Evolutionary conservation across 148 eudicot species (phyloP), one percentile per base, ranked within the genome.

Genomic region (Beta vulgaris): DNA sequence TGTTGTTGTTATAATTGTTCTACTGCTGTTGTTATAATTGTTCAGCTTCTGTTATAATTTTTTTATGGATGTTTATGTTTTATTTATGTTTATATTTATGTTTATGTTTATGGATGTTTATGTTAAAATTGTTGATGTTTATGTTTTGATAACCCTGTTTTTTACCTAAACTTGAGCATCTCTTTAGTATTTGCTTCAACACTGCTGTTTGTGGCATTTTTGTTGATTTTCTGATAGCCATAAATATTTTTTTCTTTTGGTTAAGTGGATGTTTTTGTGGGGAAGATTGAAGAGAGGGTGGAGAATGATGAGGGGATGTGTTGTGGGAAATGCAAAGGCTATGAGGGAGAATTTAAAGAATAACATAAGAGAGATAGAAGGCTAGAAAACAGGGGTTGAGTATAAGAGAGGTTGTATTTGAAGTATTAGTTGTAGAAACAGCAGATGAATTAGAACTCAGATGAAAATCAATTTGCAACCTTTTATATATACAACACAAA

Each of bases 391-490:
- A n/a, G 75, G 46, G 82, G 68, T 26, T 84, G 74, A 35, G 80
- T 80, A 59, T 67, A 51, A 87, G 75, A 66, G 84, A 83, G 43
- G 76, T 51, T 21, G 78, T 72, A 73, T 75, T 78, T 48, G 85
- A 85, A 51, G 83, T 65, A 81, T 62, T 78, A 1, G 78, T 51
- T 0, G 77, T 77, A 16, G 84, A 68, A 44, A 2, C 53, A 29
- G 69, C 37, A 14, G 76, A 74, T 6, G 80, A 77, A 37, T 64
- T 79, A 42, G 81, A 71, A 76, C 81, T 84, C 72, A 82, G 74
- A 84, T 91, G 86, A 71, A 87, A 91, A 66, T 91, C 93, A 67
- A 91, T 91, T 80, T 87, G 88, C 73, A 91, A 72, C 54, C 88
- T 63, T 19, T 79, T n/a, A n/a, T n/a, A n/a, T 84, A 73, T 82